Base-by-base conservation (phyloP, 163 green algal genomes). In the Scenedesmus sp. region DNA sequence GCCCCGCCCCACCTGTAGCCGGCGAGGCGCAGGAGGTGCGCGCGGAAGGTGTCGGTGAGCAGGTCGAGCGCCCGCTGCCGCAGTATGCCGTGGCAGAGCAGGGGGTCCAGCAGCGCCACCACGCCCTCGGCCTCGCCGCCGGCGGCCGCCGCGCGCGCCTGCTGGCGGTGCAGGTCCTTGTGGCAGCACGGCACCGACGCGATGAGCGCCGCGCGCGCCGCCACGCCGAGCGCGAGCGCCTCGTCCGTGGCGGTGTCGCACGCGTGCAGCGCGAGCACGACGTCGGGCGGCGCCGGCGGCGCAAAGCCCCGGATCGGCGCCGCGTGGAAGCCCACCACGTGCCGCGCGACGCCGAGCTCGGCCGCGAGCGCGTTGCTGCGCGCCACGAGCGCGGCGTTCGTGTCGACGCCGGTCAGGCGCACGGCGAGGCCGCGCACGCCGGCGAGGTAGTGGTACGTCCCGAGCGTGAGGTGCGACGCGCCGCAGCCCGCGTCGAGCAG, bases 201-300 rank as follows among this genome's bases (percentile, higher is more conserved):
- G 63, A 90, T 85, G 4, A 93, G 33, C 4, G 42, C 33, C 0
- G 85, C 78, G 57, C 24, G n/a, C 70, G 82, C 66, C 31, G 51
- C 75, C 22, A 93, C 75, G 3, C 81, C 86, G 34, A 90, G 70
- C 0, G 86, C 86, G 18, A 93, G 70, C 0, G 88, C 80, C 18
- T 91, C 85, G 36, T 93, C 88, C 0, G 86, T 93, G 17, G 88
- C 88, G 2, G 87, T 91, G 77, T 93, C 88, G 47, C 88, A 93
- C 4, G 88, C 88, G 63, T 93, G 88, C 56, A 93, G 81, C 28
- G 88, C 88, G 0, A 93, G 31, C 50, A 91, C 85, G 0, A 91
- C 83, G 60, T 91, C 85, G 3, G 87, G 87, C 7, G 58, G 75
- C 20, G 34, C 22, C 18, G 75, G 18, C 20, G 84, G 75, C 34